Percentiles rank a stretch among this genome's conserved stretches.
phyloP scores from a whole-genome alignment of 768 basidiomycete species.

The Coprinopsis strossmayeri region DNA sequence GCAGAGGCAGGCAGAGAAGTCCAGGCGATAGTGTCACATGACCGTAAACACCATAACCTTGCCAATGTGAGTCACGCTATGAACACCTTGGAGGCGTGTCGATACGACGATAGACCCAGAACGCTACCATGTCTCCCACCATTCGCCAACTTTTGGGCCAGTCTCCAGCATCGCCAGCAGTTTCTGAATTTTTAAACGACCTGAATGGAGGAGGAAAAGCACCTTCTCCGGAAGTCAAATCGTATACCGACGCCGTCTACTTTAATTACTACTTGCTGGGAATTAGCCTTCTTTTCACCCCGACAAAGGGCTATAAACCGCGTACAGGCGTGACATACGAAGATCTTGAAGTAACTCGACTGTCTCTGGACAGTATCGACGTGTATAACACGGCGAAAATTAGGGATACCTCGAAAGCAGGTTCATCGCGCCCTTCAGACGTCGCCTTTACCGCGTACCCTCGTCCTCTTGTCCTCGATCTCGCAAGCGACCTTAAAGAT shows the following conservation, averaged over 20 bases:
- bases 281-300: constrained; percentile 73
- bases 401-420: constrained; percentile 22
- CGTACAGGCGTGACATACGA: constrained; percentile 31
- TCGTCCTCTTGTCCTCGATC: constrained; percentile 40
- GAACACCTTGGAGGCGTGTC: too few relatives aligned
- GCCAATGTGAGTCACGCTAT: not conserved
- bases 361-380: constrained; percentile 69
- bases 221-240: constrained; percentile 58
- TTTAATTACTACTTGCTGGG: constrained; percentile 79
- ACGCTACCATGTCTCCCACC: constrained; percentile 11
- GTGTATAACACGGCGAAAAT: constrained; percentile 61
- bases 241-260: constrained; percentile 80
- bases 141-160: constrained; percentile 41
- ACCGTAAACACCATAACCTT: not conserved
- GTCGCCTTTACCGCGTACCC: constrained; percentile 54
- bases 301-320: constrained; percentile 59
- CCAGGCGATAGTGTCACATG: not conserved
- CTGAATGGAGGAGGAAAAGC: not conserved
- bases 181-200: constrained; percentile 41
- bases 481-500: constrained; percentile 27
- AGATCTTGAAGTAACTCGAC: constrained; percentile 35
- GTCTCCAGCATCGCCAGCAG: constrained; percentile 37
- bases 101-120: not conserved
- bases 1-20: too few relatives aligned
- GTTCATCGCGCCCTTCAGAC: constrained; percentile 35